Evolutionary conservation across 2,329 filamentous ascomycete species (phyloP).

Genomic region (Ceratocystis lukuohia): DNA sequence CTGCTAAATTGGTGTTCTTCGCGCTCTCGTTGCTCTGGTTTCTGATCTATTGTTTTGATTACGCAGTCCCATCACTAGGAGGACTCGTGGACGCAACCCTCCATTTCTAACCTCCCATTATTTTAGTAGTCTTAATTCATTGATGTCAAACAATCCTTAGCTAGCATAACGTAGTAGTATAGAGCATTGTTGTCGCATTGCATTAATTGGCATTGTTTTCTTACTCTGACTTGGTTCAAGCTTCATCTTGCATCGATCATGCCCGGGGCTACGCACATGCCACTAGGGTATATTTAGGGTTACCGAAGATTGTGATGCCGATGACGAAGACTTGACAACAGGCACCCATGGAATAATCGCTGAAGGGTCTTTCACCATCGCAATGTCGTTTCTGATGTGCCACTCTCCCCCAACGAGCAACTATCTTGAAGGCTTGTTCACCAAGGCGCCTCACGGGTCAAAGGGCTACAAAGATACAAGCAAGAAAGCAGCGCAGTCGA

Average conservation of each 20-base stretch:
- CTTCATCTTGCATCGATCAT: not conserved
- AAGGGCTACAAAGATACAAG: slow-evolving; percentile 50
- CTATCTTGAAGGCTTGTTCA: slow-evolving; percentile 53
- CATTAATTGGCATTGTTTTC: slow-evolving; percentile 4
- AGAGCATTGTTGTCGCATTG: not conserved
- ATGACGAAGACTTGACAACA: no score
- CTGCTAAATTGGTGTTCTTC: not conserved
- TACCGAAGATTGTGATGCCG: not conserved
- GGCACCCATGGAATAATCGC: no score
- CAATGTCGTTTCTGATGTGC: not conserved
- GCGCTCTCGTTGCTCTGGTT: slow-evolving; percentile 6
- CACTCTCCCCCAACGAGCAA: slow-evolving; percentile 55
- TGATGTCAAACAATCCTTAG: not conserved
- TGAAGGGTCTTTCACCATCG: no score
- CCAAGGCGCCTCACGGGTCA: slow-evolving; percentile 44
- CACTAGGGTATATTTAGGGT: not conserved
- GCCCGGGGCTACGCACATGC: not conserved
- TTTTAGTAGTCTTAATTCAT: not conserved
- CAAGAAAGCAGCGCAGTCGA: slow-evolving; percentile 46
- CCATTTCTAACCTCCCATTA: not conserved
- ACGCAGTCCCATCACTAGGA: no score
- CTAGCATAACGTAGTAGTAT: not conserved
- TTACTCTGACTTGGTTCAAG: not conserved
- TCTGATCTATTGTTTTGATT: not conserved
- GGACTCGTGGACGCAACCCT: no score